Percentiles rank a stretch among this genome's conserved stretches.
Conservation (phyloP, 805 yeast species). For the Spathaspora gorwiae region DNA sequence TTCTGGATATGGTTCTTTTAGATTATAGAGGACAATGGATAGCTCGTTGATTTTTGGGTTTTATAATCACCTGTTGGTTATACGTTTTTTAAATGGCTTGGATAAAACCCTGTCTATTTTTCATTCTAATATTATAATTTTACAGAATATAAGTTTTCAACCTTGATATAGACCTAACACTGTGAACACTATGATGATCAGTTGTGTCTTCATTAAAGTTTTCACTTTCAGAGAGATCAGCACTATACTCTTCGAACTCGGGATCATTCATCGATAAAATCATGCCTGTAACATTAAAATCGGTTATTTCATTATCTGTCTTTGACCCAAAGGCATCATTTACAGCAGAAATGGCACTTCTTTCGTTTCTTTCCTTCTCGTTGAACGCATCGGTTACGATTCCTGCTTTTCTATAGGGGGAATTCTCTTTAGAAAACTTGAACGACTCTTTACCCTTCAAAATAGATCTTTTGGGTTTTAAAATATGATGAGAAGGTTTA, state of each 20-base stretch:
- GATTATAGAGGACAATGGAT: not conserved
- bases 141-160: conserved; percentile 4
- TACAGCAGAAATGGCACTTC: conserved; percentile 6
- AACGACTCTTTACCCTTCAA: conserved; percentile 17
- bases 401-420: conserved; percentile 3
- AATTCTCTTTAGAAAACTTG: conserved; percentile 1
- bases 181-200: not conserved
- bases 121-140: not conserved
- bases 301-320: conserved; percentile 3
- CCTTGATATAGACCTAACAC: not conserved
- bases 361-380: conserved; percentile 1
- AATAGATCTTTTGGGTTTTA: conserved; percentile 41
- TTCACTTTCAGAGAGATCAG: not conserved
- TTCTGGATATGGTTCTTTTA: conserved; percentile 39
- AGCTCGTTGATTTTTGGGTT: not conserved
- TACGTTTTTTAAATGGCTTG: no score
- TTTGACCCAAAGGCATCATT: conserved; percentile 9
- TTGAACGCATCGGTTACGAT: not conserved
- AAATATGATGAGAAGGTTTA: conserved; percentile 37
- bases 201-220: not conserved
- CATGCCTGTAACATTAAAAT: conserved; percentile 6
- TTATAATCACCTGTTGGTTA: not conserved
- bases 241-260: not conserved
- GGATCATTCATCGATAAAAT: conserved; percentile 1
- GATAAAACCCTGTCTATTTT: no score